Percentiles rank a stretch among this genome's conserved stretches.
Conservation (phyloP, 2,329 filamentous ascomycete genomes). For the Fusarium nisikadoi region DNA sequence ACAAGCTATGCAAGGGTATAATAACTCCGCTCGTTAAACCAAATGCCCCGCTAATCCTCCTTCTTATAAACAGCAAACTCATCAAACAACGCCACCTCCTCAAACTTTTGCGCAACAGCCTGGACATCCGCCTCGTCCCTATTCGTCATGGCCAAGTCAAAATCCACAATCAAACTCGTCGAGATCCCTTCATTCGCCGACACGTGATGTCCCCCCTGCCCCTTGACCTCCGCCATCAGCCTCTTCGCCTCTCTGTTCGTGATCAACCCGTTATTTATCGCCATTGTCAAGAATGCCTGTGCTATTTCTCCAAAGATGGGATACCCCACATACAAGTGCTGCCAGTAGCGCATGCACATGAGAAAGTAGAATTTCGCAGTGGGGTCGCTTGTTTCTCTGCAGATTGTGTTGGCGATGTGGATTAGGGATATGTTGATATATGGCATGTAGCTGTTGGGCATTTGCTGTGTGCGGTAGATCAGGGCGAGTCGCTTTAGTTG, state of each 20-base stretch:
- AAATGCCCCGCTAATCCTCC: neutral
- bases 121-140: neutral
- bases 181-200: neutral
- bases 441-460: constrained; percentile 1
- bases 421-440: constrained; percentile 5
- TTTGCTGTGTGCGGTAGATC: neutral
- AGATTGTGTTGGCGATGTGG: constrained; percentile 9
- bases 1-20: neutral
- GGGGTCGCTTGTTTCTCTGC: neutral
- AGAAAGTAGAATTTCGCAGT: neutral
- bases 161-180: constrained; percentile 5
- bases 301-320: neutral
- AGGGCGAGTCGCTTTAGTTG: neutral
- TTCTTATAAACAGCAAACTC: constrained; percentile 16
- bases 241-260: neutral
- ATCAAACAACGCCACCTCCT: constrained; percentile 11
- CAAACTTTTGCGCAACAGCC: constrained; percentile 9
- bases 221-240: neutral
- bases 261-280: neutral
- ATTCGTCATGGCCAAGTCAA: neutral
- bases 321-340: neutral
- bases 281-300: neutral
- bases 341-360: neutral
- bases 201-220: neutral
- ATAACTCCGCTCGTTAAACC: neutral